These are phyloP conservation scores for Epichloe baconii DNA, from an alignment of 2,329 filamentous ascomycete species.

Conservation along the genomic window DNA sequence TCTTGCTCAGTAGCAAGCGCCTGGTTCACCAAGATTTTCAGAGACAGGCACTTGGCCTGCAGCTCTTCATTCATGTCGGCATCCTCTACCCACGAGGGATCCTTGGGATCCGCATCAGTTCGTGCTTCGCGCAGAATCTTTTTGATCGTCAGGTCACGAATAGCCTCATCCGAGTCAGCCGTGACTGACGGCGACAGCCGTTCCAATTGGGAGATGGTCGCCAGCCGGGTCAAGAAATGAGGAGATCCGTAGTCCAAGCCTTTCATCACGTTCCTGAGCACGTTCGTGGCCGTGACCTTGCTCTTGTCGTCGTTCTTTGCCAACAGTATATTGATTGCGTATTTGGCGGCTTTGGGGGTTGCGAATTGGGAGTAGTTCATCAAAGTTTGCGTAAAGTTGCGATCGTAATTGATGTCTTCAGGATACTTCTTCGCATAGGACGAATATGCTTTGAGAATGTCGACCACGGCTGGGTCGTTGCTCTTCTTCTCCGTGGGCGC, in stretches of 20 bases:
- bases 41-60: slow-evolving; percentile 67
- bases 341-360: slow-evolving; percentile 70
- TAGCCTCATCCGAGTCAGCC: slow-evolving; percentile 60
- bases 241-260: slow-evolving; percentile 59
- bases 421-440: slow-evolving; percentile 82
- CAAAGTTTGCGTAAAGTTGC: slow-evolving; percentile 69
- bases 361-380: slow-evolving; percentile 75
- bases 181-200: slow-evolving; percentile 61
- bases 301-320: slow-evolving; percentile 60
- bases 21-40: slow-evolving; percentile 78
- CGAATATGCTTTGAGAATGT: slow-evolving; percentile 87
- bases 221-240: slow-evolving; percentile 64
- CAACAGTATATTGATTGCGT: slow-evolving; percentile 83
- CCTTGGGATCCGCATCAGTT: slow-evolving; percentile 40
- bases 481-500: slow-evolving; percentile 55
- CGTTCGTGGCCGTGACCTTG: slow-evolving; percentile 70
- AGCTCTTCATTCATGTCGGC: slow-evolving; percentile 66
- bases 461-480: slow-evolving; percentile 65
- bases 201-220: slow-evolving; percentile 61
- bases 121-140: slow-evolving; percentile 61
- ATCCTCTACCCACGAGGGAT: slow-evolving; percentile 55
- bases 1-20: slow-evolving; percentile 48
- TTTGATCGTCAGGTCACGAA: slow-evolving; percentile 65
- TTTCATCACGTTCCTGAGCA: slow-evolving; percentile 63
- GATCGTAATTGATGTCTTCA: slow-evolving; percentile 67